Base-by-base conservation (phyloP, 768 basidiomycete genomes). In the Candolleomyces efflorescens region DNA sequence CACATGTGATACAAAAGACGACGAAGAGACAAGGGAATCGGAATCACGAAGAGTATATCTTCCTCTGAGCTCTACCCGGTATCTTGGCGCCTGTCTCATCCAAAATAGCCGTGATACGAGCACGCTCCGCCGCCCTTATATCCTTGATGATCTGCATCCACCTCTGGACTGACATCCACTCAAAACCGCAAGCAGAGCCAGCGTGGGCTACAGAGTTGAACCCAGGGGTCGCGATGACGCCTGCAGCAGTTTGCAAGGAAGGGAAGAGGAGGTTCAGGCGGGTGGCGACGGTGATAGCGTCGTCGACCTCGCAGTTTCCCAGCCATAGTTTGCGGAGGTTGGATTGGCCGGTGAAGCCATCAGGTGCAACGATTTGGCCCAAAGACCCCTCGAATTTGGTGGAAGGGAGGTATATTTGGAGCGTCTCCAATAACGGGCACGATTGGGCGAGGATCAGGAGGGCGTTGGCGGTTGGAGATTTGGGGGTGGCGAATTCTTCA, bases 391-490 rank as follows among this genome's bases (percentile, higher is more conserved):
- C 17, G 32, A 23, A 24, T 48, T 22, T 18, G 37, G 38, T 23
- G 51, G 51, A 53, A n/a, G 32, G 32, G 37, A 53, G 51, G 51
- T 53, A 53, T 5, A 53, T 27, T 7, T 53, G 51, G 36, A 53
- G 51, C 10, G 51, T 11, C 9, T 11, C 13, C 1, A 53, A 37
- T 3, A 38, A 9, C 17, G 17, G 36, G 51, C 51, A 53, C 7
- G 18, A 18, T 9, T 37, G 18, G n/a, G 51, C 51, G 36, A 53
- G 51, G 51, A 39, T 39, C 36, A 18, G 10, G 32, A 53, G 51
- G 51, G 15, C 37, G 10, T 38, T 20, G 27, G 22, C 37, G 20
- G 51, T 53, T 27, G 51, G 51, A 18, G 38, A 18, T 43, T 17
- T 43, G 41, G 41, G 17, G 5, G 17, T 43, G 41, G 15, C 5